Evolutionary conservation across 2,329 filamentous ascomycete genomes (phyloP).

Genomic region (Fusarium metavorans): DNA sequence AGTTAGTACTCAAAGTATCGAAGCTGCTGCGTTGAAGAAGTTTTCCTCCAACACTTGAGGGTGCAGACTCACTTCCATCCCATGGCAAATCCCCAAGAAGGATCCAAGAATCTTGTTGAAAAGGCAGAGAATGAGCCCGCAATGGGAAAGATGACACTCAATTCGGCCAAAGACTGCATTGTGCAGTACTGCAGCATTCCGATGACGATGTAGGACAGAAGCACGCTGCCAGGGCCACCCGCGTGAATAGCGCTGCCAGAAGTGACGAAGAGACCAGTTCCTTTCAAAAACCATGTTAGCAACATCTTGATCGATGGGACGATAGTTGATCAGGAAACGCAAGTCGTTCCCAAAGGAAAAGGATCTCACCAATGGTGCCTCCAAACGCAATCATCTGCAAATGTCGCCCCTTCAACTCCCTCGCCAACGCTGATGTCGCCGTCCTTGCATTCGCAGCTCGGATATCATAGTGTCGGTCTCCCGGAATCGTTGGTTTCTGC

Average conservation of each 20-base stretch:
- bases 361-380: slow-evolving; percentile 79
- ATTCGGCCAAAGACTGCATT: slow-evolving; percentile 89
- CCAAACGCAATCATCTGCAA: slow-evolving; percentile 98
- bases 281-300: slow-evolving; percentile 51
- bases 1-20: not conserved
- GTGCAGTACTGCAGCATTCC: slow-evolving; percentile 92
- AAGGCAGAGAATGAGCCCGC: slow-evolving; percentile 95
- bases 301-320: not conserved
- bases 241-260: slow-evolving; percentile 77
- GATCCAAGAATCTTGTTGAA: slow-evolving; percentile 91
- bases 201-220: slow-evolving; percentile 81
- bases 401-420: slow-evolving; percentile 85
- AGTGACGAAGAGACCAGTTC: slow-evolving; percentile 89
- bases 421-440: slow-evolving; percentile 78
- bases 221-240: slow-evolving; percentile 81
- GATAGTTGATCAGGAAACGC: not conserved
- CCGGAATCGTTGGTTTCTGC: slow-evolving; percentile 21
- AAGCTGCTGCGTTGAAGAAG: not conserved
- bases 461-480: slow-evolving; percentile 65
- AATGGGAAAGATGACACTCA: slow-evolving; percentile 90
- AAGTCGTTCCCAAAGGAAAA: not conserved
- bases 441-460: slow-evolving; percentile 76
- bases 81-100: slow-evolving; percentile 95
- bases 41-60: not conserved
- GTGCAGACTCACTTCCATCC: slow-evolving; percentile 80